Percentiles rank a stretch among this genome's conserved stretches.
Evolutionary conservation across 2,329 filamentous ascomycete genomes (phyloP).

Genomic region (Hymenoscyphus infarciens): DNA sequence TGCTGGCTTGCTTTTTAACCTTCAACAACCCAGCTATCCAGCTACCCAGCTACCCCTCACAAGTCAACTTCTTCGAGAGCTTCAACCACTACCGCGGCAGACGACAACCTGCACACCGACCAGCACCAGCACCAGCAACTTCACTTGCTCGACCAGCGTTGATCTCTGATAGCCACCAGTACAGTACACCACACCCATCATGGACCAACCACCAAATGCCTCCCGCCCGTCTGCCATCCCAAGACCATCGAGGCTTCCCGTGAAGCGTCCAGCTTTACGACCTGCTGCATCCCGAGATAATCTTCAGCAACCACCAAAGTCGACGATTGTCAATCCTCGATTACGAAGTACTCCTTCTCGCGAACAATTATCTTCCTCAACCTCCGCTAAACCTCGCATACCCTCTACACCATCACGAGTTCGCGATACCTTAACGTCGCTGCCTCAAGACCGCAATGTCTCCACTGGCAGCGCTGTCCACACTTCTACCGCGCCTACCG

Average conservation of each 20-base stretch:
- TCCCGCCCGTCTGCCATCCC: slow-evolving; percentile 40
- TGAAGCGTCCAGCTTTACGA: slow-evolving; percentile 44
- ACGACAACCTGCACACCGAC: not conserved
- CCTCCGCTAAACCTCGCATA: slow-evolving; percentile 20
- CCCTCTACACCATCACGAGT: slow-evolving; percentile 18
- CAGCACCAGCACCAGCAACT: not conserved
- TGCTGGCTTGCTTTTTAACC: not conserved
- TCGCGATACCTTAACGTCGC: slow-evolving; percentile 10
- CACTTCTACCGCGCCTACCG: slow-evolving; percentile 7
- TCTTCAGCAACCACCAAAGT: slow-evolving; percentile 36
- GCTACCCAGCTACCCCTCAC: no score
- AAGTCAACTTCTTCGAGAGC: not conserved
- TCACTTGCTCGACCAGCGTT: not conserved
- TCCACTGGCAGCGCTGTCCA: slow-evolving; percentile 19
- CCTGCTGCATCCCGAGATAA: slow-evolving; percentile 46
- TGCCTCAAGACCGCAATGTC: slow-evolving; percentile 14
- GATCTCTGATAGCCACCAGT: not conserved
- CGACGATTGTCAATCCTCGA: slow-evolving; percentile 25
- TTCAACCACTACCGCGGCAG: not conserved
- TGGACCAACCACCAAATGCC: slow-evolving; percentile 30
- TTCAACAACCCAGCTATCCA: not conserved
- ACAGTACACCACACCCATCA: slow-evolving; percentile 14
- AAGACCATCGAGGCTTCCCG: slow-evolving; percentile 50
- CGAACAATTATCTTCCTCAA: slow-evolving; percentile 19
- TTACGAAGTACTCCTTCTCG: slow-evolving; percentile 29